phyloP scores from a whole-genome alignment of 2,329 filamentous ascomycete genomes.

The Cladorrhinum sp. region DNA sequence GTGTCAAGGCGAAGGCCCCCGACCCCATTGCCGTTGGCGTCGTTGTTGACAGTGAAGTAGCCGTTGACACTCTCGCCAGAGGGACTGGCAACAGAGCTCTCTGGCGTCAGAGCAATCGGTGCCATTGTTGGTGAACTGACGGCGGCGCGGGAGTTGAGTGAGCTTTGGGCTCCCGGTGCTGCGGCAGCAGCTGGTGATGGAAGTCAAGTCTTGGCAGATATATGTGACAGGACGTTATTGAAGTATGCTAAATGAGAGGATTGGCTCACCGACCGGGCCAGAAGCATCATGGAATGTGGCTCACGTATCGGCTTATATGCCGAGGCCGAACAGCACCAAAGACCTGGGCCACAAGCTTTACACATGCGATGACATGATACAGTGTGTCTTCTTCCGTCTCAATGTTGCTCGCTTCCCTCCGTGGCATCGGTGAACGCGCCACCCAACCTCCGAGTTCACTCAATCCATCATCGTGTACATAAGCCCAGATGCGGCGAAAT shows the following conservation, averaged over 20 bases:
- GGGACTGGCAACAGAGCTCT: conserved; percentile 30
- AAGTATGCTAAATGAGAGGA: conserved; percentile 14
- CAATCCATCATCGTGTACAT: conserved; percentile 13
- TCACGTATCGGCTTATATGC: conserved; percentile 26
- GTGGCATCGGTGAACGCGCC: conserved; percentile 4
- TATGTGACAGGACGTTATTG: conserved; percentile 13
- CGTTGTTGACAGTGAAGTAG: conserved; percentile 28
- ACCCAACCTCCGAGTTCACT: conserved; percentile 15
- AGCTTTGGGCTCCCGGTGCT: background rate
- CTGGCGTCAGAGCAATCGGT: conserved; percentile 32
- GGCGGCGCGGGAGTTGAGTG: conserved; percentile 6
- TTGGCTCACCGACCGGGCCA: conserved; percentile 8
- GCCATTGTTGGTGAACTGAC: conserved; percentile 25
- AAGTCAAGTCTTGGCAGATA: conserved; percentile 14
- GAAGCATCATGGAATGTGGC: conserved; percentile 18
- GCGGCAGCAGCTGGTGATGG: conserved; percentile 14
- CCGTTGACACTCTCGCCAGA: conserved; percentile 30
- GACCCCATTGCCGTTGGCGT: conserved; percentile 26
- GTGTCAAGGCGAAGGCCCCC: conserved; percentile 3
- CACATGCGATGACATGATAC: background rate
- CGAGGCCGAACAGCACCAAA: conserved; percentile 7
- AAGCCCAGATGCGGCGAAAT: conserved; percentile 9
- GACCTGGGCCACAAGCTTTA: background rate
- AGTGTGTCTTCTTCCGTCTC: background rate
- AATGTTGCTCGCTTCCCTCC: conserved; percentile 12